Conservation (phyloP, 139 green algal genomes). For the Asterochloris erici region DNA sequence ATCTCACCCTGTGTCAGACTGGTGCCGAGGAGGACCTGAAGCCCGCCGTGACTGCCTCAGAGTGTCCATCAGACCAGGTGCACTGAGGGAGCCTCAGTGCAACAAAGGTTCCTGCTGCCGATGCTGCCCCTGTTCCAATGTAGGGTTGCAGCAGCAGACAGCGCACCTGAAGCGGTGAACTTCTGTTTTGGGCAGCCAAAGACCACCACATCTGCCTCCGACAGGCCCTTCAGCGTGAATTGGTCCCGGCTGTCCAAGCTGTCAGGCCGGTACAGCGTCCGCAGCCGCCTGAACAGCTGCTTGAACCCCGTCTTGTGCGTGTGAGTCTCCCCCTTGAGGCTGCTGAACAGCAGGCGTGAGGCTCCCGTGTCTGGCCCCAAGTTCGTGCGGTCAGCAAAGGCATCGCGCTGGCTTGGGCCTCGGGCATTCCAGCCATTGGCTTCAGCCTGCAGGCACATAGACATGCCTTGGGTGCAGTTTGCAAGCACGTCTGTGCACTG, state of each 20-base stretch:
- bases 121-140: neutral
- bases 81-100: no score
- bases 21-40: no score
- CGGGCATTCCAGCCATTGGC: neutral
- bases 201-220: conserved; percentile 53
- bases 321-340: conserved; percentile 60
- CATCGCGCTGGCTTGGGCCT: neutral
- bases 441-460: no score
- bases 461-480: no score
- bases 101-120: no score
- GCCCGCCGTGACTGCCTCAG: no score
- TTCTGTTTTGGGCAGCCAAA: conserved; percentile 67
- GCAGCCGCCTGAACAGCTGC: conserved; percentile 63
- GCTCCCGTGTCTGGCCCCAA: neutral
- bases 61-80: no score
- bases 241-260: conserved; percentile 2
- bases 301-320: conserved; percentile 64
- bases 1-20: no score
- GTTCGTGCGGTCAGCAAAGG: conserved; percentile 11
- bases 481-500: no score
- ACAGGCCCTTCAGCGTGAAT: neutral
- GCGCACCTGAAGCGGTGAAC: conserved; percentile 55
- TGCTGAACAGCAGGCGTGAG: conserved; percentile 39
- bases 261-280: conserved; percentile 37
- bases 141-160: conserved; percentile 64